Evolutionary conservation across 208 protist species (phyloP).

Genomic region (Crithidia thermophila): DNA sequence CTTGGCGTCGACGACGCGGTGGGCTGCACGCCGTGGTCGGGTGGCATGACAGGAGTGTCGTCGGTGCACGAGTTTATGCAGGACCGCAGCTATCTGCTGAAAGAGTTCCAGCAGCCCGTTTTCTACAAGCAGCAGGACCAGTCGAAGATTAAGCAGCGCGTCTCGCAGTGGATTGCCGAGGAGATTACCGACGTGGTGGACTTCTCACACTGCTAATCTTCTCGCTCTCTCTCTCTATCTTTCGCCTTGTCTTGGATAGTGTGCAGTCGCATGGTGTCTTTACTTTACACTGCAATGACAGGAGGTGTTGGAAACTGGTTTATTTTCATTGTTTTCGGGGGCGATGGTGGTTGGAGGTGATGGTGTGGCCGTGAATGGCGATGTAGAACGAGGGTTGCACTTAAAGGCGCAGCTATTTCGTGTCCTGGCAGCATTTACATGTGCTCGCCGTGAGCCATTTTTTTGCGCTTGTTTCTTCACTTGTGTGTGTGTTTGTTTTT

Average conservation of each 20-base stretch:
- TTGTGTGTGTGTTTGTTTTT: not conserved
- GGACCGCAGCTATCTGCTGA: constrained; percentile 76
- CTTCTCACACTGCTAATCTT: constrained; percentile 82
- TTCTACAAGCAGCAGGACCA: constrained; percentile 90
- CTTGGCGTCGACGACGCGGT: constrained; percentile 75
- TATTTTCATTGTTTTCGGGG: too few relatives aligned
- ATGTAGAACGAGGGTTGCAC: too few relatives aligned
- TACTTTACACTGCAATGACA: too few relatives aligned
- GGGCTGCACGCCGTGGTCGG: constrained; percentile 81
- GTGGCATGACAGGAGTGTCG: constrained; percentile 63
- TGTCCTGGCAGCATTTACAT: too few relatives aligned
- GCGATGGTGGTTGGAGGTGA: too few relatives aligned
- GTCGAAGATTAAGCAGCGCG: constrained; percentile 65
- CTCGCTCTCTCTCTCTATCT: too few relatives aligned
- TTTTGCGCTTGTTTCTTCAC: not conserved
- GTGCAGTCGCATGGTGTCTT: too few relatives aligned
- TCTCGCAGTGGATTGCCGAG: constrained; percentile 63
- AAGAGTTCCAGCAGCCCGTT: constrained; percentile 73
- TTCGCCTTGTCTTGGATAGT: too few relatives aligned
- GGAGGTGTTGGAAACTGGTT: too few relatives aligned
- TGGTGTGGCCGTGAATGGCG: too few relatives aligned
- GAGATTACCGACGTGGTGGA: constrained; percentile 82
- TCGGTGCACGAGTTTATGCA: constrained; percentile 83
- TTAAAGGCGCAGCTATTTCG: too few relatives aligned
- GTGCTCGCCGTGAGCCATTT: not conserved